A percentile compares a stretch with the other conserved stretches of the same genome.
Evolutionary conservation across 2,329 filamentous ascomycete genomes (phyloP).

Genomic region (Claviceps fusiformis): DNA sequence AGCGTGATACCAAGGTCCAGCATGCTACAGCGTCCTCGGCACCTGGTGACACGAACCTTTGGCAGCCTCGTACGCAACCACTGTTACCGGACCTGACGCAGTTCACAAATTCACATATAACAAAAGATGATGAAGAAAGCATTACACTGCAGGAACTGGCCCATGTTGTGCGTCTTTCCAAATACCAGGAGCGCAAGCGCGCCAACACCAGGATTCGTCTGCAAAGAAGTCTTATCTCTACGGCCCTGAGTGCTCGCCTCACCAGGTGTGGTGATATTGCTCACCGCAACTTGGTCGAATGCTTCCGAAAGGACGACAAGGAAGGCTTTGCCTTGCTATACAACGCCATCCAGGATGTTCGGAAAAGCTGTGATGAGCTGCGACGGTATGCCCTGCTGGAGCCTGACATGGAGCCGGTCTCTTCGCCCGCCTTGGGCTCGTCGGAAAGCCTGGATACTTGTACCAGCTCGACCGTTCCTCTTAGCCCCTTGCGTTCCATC

Average conservation of each 20-base stretch:
- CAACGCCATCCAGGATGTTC: slow-evolving; percentile 66
- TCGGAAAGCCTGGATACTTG: slow-evolving; percentile 37
- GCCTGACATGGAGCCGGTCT: slow-evolving; percentile 51
- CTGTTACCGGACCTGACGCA: slow-evolving; percentile 52
- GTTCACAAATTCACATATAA: slow-evolving; percentile 48
- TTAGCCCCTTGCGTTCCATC: slow-evolving; percentile 25
- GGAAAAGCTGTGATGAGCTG: slow-evolving; percentile 61
- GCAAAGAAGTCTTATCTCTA: slow-evolving; percentile 61
- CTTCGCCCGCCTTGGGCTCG: slow-evolving; percentile 28
- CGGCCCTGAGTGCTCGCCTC: slow-evolving; percentile 60
- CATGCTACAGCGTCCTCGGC: slow-evolving; percentile 18
- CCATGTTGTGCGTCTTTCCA: slow-evolving; percentile 62
- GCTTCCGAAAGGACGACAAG: slow-evolving; percentile 68
- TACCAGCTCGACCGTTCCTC: slow-evolving; percentile 25
- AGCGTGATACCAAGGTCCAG: slow-evolving; percentile 14
- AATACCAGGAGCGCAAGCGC: slow-evolving; percentile 71
- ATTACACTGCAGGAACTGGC: slow-evolving; percentile 66
- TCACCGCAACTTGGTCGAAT: slow-evolving; percentile 63
- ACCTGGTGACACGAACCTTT: slow-evolving; percentile 29
- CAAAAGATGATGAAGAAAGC: slow-evolving; percentile 48
- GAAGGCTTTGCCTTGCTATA: slow-evolving; percentile 61
- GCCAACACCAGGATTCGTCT: slow-evolving; percentile 58
- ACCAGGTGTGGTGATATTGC: slow-evolving; percentile 62
- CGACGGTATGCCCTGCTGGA: slow-evolving; percentile 58
- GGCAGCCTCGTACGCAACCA: slow-evolving; percentile 31